These are phyloP conservation scores for Fusarium sp. DNA, from an alignment of 2,329 filamentous ascomycete genomes.

Conservation along the genomic window DNA sequence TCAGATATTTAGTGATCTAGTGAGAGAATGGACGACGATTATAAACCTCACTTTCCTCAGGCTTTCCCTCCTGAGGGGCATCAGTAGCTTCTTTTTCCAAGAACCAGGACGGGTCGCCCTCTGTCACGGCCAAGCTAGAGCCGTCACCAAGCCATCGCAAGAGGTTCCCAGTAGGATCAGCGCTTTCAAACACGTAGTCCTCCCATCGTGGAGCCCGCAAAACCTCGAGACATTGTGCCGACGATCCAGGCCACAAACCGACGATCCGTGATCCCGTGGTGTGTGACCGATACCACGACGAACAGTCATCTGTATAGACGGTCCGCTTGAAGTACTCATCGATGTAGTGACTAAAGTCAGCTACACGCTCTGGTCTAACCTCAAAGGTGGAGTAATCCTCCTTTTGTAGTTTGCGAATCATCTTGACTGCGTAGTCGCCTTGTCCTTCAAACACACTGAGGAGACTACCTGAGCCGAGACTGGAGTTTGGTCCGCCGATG, in stretches of 20 bases:
- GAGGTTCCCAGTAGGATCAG: conserved; percentile 2
- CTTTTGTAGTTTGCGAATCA: conserved; percentile 38
- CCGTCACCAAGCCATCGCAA: conserved; percentile 23
- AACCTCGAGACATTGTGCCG: conserved; percentile 16
- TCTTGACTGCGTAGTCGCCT: conserved; percentile 44
- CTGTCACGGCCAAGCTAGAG: conserved; percentile 10
- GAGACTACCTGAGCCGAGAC: conserved; percentile 57
- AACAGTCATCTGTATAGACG: conserved; percentile 25
- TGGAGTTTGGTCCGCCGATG: conserved; percentile 58
- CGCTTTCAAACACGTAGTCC: conserved; percentile 14
- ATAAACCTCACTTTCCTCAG: conserved; percentile 14
- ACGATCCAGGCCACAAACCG: conserved; percentile 20
- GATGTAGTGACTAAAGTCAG: conserved; percentile 17
- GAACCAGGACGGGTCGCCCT: conserved; percentile 26
- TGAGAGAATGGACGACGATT: conserved; percentile 13
- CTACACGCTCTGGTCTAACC: conserved; percentile 1
- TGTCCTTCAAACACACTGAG: conserved; percentile 57
- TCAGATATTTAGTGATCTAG: background rate
- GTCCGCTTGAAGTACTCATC: conserved; percentile 29
- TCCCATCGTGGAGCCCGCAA: conserved; percentile 22
- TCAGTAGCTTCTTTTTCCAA: conserved; percentile 15
- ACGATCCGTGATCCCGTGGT: conserved; percentile 4
- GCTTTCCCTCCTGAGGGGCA: conserved; percentile 7
- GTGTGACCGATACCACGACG: conserved; percentile 16
- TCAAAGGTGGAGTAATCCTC: conserved; percentile 34